Percentiles rank a stretch among this genome's conserved stretches.
These are phyloP conservation scores for Rhododendron kiyosumense DNA, from an alignment of 148 eudicot species.

Conservation along the genomic window DNA sequence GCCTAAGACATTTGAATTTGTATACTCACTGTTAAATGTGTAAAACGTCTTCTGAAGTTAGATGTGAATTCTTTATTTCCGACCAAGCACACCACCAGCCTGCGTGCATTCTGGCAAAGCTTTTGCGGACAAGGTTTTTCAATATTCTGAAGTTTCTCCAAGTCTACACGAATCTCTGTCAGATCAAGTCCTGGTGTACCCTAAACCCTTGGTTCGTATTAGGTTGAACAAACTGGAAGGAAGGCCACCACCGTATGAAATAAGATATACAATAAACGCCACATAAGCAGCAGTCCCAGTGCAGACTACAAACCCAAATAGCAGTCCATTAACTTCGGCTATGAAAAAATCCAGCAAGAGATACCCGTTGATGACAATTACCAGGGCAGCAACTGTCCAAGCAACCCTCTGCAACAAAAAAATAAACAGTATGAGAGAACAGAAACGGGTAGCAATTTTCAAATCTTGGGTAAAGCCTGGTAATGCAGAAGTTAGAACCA, in stretches of 20 bases:
- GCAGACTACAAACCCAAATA: constrained; percentile 37
- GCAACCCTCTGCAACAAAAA: constrained; percentile 37
- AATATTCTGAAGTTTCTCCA: not conserved
- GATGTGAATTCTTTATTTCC: not conserved
- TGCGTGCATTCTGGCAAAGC: not conserved
- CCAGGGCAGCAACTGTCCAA: constrained; percentile 60
- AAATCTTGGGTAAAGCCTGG: not conserved
- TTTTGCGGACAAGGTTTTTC: not conserved
- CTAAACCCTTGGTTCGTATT: constrained; percentile 16
- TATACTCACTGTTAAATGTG: not conserved
- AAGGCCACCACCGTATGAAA: constrained; percentile 26
- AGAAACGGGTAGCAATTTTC: not conserved
- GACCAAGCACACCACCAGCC: not conserved
- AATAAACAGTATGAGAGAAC: not conserved
- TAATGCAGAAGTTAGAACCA: not conserved
- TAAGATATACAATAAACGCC: constrained; percentile 43
- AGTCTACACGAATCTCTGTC: not conserved
- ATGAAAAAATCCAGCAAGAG: constrained; percentile 50
- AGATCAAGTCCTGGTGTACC: constrained; percentile 18
- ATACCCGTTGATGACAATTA: constrained; percentile 59
- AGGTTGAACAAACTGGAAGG: constrained; percentile 22
- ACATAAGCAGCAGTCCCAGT: constrained; percentile 34
- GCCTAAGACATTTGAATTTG: not conserved
- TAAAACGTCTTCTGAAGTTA: not conserved
- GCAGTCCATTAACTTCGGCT: constrained; percentile 50